Percentiles rank a stretch among this genome's conserved stretches.
Evolutionary conservation across 2,329 filamentous ascomycete species (phyloP).

Genomic region (Monilinia aucupariae): DNA sequence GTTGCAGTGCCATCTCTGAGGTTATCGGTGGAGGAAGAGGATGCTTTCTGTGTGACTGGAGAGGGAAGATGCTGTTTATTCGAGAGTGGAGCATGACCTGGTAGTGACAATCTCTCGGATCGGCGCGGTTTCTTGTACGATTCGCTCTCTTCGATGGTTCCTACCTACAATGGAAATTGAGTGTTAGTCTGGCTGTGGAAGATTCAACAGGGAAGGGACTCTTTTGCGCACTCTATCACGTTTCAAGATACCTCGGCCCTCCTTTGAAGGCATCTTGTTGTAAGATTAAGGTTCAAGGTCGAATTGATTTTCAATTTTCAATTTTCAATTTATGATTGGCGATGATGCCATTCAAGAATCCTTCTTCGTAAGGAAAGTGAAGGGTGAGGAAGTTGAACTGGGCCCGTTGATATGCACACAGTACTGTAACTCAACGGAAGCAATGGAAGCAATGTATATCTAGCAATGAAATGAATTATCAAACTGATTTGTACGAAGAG

Average conservation of each 20-base stretch:
- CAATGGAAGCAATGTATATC: no score
- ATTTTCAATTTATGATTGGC: neutral
- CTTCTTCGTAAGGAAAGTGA: neutral
- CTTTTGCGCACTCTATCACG: constrained; percentile 9
- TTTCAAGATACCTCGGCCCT: constrained; percentile 3
- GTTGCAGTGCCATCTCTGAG: constrained; percentile 68
- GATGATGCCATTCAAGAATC: neutral
- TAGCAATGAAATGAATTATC: no score
- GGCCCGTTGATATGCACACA: no score
- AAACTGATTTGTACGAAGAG: no score
- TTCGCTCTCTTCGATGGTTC: constrained; percentile 28
- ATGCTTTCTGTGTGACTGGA: constrained; percentile 66
- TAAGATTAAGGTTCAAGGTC: no score
- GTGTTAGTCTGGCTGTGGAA: neutral
- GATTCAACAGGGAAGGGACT: neutral
- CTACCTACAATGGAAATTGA: constrained; percentile 21
- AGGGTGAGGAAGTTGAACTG: no score
- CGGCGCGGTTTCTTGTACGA: constrained; percentile 75
- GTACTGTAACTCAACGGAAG: no score
- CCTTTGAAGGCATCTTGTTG: constrained; percentile 1
- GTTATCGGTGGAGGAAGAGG: constrained; percentile 50
- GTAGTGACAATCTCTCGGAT: constrained; percentile 60
- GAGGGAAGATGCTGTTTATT: constrained; percentile 70
- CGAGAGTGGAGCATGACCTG: constrained; percentile 53
- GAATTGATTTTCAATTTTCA: no score